Conservation (phyloP, 2,329 filamentous ascomycete species). For the Fusarium sp. region DNA sequence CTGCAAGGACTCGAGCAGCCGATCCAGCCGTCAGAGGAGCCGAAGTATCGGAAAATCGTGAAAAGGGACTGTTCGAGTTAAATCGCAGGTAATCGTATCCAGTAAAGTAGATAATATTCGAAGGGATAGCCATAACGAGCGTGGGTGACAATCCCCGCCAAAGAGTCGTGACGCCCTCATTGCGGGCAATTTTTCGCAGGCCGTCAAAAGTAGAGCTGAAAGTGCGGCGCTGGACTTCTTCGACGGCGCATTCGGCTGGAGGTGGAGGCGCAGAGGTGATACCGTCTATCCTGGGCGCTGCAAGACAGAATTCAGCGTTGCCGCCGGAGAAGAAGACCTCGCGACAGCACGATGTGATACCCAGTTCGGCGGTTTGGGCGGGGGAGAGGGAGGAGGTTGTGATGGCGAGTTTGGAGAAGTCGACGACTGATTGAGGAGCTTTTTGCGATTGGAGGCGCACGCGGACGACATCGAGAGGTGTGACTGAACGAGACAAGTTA, state of each 20-base stretch:
- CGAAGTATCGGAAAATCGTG: constrained; percentile 73
- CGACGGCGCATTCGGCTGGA: constrained; percentile 81
- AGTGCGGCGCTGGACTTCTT: constrained; percentile 84
- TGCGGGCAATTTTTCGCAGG: constrained; percentile 90
- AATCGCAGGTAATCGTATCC: constrained; percentile 95
- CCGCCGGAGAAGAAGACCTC: constrained; percentile 98
- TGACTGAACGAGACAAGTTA: constrained; percentile 68
- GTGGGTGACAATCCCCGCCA: constrained; percentile 97
- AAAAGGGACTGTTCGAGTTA: constrained; percentile 78
- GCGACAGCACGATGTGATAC: constrained; percentile 93
- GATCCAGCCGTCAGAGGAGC: constrained; percentile 85
- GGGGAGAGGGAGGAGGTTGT: constrained; percentile 71
- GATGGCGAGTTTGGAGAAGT: constrained; percentile 68
- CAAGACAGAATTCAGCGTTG: constrained; percentile 82
- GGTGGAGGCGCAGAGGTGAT: constrained; percentile 59
- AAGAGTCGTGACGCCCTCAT: constrained; percentile 86
- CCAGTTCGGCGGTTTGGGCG: constrained; percentile 82
- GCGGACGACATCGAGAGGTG: constrained; percentile 95
- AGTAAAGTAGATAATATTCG: constrained; percentile 98
- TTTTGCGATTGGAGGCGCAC: constrained; percentile 91
- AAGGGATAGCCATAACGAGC: constrained; percentile 90
- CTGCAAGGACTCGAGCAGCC: constrained; percentile 81
- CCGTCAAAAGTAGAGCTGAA: constrained; percentile 95
- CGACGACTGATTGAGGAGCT: constrained; percentile 61
- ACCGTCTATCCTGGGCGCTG: constrained; percentile 67